phyloP scores from a whole-genome alignment of 2,329 filamentous ascomycete species.

The Ramularia endophylla region DNA sequence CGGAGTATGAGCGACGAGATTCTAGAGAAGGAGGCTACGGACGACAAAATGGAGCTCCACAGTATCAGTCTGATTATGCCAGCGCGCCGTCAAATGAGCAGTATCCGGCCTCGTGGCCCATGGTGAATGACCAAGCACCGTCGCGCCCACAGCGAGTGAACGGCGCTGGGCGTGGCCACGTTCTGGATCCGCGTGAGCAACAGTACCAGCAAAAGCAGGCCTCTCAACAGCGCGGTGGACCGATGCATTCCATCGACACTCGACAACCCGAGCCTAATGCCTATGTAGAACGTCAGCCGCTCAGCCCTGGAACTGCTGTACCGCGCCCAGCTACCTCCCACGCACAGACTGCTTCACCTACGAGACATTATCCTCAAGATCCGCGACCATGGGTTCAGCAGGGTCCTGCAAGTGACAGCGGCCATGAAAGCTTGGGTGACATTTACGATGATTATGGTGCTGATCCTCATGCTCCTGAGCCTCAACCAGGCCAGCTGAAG shows the following conservation, averaged over 20 bases:
- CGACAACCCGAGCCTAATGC: slow-evolving; percentile 12
- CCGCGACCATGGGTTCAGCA: slow-evolving; percentile 11
- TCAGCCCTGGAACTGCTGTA: slow-evolving; percentile 17
- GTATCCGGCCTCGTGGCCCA: slow-evolving; percentile 23
- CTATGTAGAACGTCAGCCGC: slow-evolving; percentile 11
- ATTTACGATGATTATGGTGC: slow-evolving; percentile 18
- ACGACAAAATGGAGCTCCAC: slow-evolving; percentile 5
- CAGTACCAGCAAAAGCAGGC: slow-evolving; percentile 9
- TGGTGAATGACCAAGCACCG: slow-evolving; percentile 12
- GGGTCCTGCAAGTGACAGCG: slow-evolving; percentile 6
- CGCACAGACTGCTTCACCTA: slow-evolving; percentile 6
- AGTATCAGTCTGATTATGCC: background rate
- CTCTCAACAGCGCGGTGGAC: slow-evolving; percentile 7
- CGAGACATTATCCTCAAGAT: slow-evolving; percentile 5
- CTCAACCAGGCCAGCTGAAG: slow-evolving; percentile 10
- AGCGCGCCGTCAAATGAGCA: slow-evolving; percentile 7
- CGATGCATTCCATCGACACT: slow-evolving; percentile 14
- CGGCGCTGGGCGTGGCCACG: slow-evolving; percentile 7
- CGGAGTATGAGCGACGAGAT: too few species aligned
- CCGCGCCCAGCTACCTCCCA: slow-evolving; percentile 17
- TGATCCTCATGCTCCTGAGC: slow-evolving; percentile 2
- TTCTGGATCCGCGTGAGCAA: slow-evolving; percentile 3
- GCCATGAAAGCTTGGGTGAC: slow-evolving; percentile 12
- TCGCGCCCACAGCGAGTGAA: slow-evolving; percentile 7
- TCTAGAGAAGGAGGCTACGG: background rate